Base-by-base conservation (phyloP, 2,329 filamentous ascomycete genomes). In the Chrysoporthe puriensis region DNA sequence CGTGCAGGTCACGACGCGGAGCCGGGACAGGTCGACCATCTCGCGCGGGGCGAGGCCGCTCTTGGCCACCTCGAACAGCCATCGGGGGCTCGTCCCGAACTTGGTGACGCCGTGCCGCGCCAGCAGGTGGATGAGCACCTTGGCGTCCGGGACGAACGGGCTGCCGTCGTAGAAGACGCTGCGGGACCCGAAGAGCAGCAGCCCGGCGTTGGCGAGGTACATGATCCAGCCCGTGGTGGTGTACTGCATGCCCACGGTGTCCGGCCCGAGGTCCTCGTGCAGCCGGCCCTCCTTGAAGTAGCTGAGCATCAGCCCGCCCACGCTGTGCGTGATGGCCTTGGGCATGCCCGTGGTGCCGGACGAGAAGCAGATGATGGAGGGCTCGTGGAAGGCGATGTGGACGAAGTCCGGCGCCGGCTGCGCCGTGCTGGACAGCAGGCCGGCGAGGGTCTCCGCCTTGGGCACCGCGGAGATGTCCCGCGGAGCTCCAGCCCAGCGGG, bases 151-250 rank as follows among this genome's bases (percentile, higher is more conserved):
- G 11, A 66, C 60, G 16, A 69, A 63, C 3, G 72, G 72, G 8
- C 68, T 71, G 6, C 72, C 72, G 40, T 73, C 71, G 52, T 73
- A 73, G n/a, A 8, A 72, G 70, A 11, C 64, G 52, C 70, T 67
- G n/a, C 71, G 59, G 21, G 66, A 63, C 11, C 61, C 61, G 26
- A 71, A 65, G 36, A 68, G 63, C n/a, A 70, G 44, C 3, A 66
- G 68, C 64, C 70, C 69, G 0, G 92, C 81, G 48, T 84, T 86
- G 2, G 83, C 79, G 9, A 94, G 80, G 75, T 95, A 96, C 93
- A 97, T 96, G 78, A 97, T 96, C 93, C 93, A 96, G 0, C 91
- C 91, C 0, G 91, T 93, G 0, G 88, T 91, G 0, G 88, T 88
- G 74, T 85, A 88, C 76, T 88, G 85, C 67, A 88, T 72, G 0